Conservation (phyloP, 768 basidiomycete species). For the Boletus fagicola region DNA sequence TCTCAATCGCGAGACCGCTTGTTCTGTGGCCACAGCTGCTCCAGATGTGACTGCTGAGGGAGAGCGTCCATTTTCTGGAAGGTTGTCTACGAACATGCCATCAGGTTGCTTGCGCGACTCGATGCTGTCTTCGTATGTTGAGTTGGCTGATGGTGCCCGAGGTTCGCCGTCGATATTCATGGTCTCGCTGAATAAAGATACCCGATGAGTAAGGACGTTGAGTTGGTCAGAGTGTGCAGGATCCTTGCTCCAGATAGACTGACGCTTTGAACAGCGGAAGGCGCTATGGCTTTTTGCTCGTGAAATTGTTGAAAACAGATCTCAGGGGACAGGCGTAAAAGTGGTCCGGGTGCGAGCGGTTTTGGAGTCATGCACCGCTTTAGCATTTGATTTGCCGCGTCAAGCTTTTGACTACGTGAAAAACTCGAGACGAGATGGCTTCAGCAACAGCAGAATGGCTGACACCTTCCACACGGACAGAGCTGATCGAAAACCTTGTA, state of each 20-base stretch:
- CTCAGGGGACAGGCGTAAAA: neutral
- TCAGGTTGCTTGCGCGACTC: conserved; percentile 10
- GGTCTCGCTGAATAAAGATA: neutral
- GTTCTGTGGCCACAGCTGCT: neutral
- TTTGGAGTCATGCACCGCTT: conserved; percentile 7
- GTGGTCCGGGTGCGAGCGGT: neutral
- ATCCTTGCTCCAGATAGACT: neutral
- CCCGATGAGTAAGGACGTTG: neutral
- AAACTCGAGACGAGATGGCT: conserved; percentile 20
- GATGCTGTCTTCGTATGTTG: neutral
- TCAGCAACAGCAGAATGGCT: conserved; percentile 60
- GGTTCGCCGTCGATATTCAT: conserved; percentile 19
- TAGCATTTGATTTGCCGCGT: neutral
- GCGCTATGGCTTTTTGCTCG: neutral
- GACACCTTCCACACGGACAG: conserved; percentile 73
- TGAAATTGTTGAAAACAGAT: neutral
- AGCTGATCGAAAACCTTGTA: conserved; percentile 87
- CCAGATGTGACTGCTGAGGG: neutral
- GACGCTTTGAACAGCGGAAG: neutral
- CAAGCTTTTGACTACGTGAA: conserved; percentile 4
- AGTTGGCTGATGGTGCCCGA: neutral
- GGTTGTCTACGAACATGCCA: conserved; percentile 8
- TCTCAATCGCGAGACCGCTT: conserved; percentile 9
- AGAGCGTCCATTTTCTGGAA: neutral
- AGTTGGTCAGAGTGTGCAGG: neutral